Evolutionary conservation across 2,329 filamentous ascomycete genomes (phyloP).

Genomic region (Aspergillus clavatus): DNA sequence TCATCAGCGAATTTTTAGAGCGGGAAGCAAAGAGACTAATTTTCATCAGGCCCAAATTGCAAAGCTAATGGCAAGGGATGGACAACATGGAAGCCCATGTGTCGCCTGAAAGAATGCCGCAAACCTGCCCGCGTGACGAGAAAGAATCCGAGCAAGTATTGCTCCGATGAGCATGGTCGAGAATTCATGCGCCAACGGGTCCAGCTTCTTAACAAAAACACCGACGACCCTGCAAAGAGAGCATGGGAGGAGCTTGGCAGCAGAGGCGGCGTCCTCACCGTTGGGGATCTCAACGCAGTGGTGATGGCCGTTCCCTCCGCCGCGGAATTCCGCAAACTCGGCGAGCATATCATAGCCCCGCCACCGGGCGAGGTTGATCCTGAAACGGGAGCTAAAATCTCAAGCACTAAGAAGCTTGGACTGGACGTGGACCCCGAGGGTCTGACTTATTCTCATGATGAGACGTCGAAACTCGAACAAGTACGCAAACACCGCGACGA

Average conservation of each 20-base stretch:
- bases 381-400: conserved; percentile 11
- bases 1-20: too few species aligned
- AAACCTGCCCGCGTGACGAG: conserved; percentile 43
- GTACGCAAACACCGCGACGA: conserved; percentile 32
- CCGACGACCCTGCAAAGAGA: conserved; percentile 16
- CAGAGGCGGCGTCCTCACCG: conserved; percentile 40
- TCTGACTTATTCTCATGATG: conserved; percentile 34
- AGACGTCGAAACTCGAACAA: conserved; percentile 36
- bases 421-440: conserved; percentile 27
- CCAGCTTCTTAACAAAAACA: conserved; percentile 25
- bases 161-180: conserved; percentile 45
- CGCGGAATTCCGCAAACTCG: conserved; percentile 39
- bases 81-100: conserved; percentile 50
- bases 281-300: conserved; percentile 40
- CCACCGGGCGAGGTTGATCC: conserved; percentile 22
- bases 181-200: conserved; percentile 41
- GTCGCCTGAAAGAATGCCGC: conserved; percentile 42
- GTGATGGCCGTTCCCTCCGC: conserved; percentile 35
- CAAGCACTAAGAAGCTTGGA: conserved; percentile 23
- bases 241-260: conserved; percentile 35
- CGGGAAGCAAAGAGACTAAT: conserved; percentile 5
- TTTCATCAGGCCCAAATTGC: conserved; percentile 40
- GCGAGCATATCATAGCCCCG: conserved; percentile 34
- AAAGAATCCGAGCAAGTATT: conserved; percentile 45
- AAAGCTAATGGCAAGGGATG: conserved; percentile 37